Base-by-base conservation (phyloP, 495 filamentous ascomycete species). In the Hypoxylon cercidicola region DNA sequence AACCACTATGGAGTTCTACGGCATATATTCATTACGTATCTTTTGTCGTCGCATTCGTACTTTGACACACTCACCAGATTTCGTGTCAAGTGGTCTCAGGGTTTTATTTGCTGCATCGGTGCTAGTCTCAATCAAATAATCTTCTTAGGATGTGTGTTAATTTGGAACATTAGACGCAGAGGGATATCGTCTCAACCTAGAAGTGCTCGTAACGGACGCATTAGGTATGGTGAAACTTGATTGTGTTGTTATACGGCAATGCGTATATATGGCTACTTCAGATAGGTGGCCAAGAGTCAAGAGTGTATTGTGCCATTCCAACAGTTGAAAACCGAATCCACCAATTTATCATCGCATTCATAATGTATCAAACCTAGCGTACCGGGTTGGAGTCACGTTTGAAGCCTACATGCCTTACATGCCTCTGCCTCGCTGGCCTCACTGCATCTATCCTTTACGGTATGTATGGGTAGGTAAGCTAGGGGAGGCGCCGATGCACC, bases 111-210 rank as follows among this genome's bases (percentile, higher is more conserved):
- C 23, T 15, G 37, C 50, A 55, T 34, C 20, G 18, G 21, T n/a
- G 43, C 35, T 59, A 55, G 28, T 21, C 28, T 51, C 63, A 47
- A 44, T 44, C 7, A 15, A 44, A 60, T 60, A 60, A n/a, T 65
- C 50, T 21, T 37, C 15, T 10, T 43, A 54, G 11, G 51, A 30
- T 6, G 39, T 16, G 15, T 10, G 30, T 32, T 32, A 32, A 32
- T 28, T 3, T 28, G 25, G 25, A 28, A 28, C 25, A 28, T 28
- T 28, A 28, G 3, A 32, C 8, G 1, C 30, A 10, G 10, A 32
- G 5, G 10, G 30, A 32, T 32, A 1, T 7, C 30, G 10, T 32
- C 30, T 11, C 10, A 32, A 32, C 30, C 10, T 8, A 32, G 30
- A 32, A 32, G 10, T 32, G 30, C 30, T 32, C 30, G 30, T 7